Base-by-base conservation (phyloP, 805 yeast species). In the Blastobotrys robertii region DNA sequence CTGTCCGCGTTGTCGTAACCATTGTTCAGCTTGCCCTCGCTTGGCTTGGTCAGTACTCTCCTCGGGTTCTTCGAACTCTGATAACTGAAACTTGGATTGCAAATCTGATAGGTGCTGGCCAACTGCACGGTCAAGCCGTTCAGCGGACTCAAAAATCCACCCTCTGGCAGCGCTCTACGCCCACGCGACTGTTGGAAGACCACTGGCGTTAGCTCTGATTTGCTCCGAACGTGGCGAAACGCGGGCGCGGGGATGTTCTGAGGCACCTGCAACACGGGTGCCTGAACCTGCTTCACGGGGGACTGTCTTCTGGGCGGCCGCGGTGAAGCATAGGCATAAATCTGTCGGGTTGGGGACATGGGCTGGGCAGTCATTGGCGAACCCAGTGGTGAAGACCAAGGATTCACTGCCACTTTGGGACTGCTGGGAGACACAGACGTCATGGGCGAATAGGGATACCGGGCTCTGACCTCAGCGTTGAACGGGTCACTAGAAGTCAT, bases 41-140 rank as follows among this genome's bases (percentile, higher is more conserved):
- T 77, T 2, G 97, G 97, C 59, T 92, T 90, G 0, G 98, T 94
- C 35, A 92, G 67, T 2, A 87, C 96, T 44, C 98, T 68, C 47
- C 85, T 77, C 2, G 98, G 99, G 58, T 92, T 92, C 46, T 85
- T 79, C 2, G 86, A 73, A 12, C 85, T 76, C 50, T 81, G 81
- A 61, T 92, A 92, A 49, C 79, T 79, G 63, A 86, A 92, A 30
- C 70, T 73, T 0, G 97, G 85, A 47, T 86, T 83, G 63, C 97
- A 90, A 44, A 90, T 73, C 8, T 83, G 69, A 60, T 84, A 92
- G 0, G 96, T 81, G 14, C 87, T 77, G 1, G 90, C 73, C 40
- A 92, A 65, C 38, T 83, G 77, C 3, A 79, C 73, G 0, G 96
- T 84, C 45, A 90, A 66, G 0, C 95, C 95, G 44, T 73, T 68